Base-by-base conservation (phyloP, 176 grass and related monocot genomes). In the Otatea glauca region DNA sequence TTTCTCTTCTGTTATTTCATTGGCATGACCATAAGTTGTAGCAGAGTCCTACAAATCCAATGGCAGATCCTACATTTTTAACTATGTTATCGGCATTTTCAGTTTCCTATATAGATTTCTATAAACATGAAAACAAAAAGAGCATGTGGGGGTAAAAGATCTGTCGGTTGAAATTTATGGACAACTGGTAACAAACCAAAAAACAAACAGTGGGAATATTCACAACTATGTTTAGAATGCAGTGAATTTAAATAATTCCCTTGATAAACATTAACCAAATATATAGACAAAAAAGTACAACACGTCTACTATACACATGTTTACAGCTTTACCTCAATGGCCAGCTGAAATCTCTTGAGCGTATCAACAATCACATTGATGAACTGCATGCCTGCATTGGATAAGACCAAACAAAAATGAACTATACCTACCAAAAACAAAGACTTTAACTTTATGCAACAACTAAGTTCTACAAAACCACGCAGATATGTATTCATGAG, bases 251-350 rank as follows among this genome's bases (percentile, higher is more conserved):
- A 66, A 60, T 70, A 43, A 39, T 42, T 34, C 13, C 38, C 41
- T 64, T 4, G 25, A 49, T 16, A 73, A 63, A 64, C 35, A 80
- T 11, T 51, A 29, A 44, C 54, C 16, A 32, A 67, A 64, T 70
- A 50, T 13, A 49, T 63, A 21, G 72, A 81, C 4, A 66, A 42
- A 87, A 17, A 64, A 74, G 68, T 67, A 66, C 49, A 55, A 50
- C 61, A 54, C 20, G n/a, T 71, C 14, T 76, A 76, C 9, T 45
- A 18, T 53, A 75, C 64, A 43, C n/a, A 59, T 72, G 15, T 45
- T 81, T 61, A 81, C 11, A 80, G 49, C 1, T 79, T 85, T 91
- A 98, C 91, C 96, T 93, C 90, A 59, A 95, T 88, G 64, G 74
- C 80, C 60, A 95, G 65, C 65, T 90, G 81, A 83, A 94, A 98